These are phyloP conservation scores for Phytophthora chlamydospora DNA, from an alignment of 352 stramenopile genomes.

Conservation along the genomic window DNA sequence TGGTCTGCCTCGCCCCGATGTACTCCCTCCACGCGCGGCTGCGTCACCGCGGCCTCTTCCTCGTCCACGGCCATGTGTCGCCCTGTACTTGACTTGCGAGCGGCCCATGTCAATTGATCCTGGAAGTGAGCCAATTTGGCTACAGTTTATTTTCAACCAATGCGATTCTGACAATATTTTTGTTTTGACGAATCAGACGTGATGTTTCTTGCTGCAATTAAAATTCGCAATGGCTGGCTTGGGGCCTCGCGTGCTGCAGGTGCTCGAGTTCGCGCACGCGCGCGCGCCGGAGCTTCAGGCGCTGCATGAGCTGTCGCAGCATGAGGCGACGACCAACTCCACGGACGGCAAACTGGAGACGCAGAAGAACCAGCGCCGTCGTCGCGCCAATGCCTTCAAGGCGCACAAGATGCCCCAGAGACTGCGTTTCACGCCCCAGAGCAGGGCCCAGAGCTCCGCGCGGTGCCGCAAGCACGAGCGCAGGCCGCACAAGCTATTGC, in stretches of 20 bases:
- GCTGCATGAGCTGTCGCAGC: constrained; percentile 65
- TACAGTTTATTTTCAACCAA: constrained; percentile 11
- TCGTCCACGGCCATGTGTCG: constrained; percentile 58
- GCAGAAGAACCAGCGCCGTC: constrained; percentile 71
- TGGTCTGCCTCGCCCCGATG: constrained; percentile 21
- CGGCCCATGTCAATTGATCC: constrained; percentile 50
- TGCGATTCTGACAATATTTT: background rate
- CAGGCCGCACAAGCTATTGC: constrained; percentile 54
- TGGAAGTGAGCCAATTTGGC: background rate
- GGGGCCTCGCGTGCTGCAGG: constrained; percentile 70
- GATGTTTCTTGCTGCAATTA: no score
- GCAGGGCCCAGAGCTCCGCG: background rate
- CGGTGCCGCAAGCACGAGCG: constrained; percentile 71
- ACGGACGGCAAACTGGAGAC: constrained; percentile 53
- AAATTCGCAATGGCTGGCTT: constrained; percentile 36
- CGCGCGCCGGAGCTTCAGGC: constrained; percentile 78
- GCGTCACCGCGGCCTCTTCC: constrained; percentile 29
- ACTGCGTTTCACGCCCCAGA: constrained; percentile 36
- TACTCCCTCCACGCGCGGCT: constrained; percentile 10
- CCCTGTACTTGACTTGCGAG: constrained; percentile 73
- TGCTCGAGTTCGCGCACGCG: constrained; percentile 78
- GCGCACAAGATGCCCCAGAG: constrained; percentile 68
- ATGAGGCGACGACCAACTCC: constrained; percentile 17
- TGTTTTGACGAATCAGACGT: background rate
- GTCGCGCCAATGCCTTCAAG: constrained; percentile 84